Conservation (phyloP, 495 filamentous ascomycete species). For the Corynascus novoguineensis region DNA sequence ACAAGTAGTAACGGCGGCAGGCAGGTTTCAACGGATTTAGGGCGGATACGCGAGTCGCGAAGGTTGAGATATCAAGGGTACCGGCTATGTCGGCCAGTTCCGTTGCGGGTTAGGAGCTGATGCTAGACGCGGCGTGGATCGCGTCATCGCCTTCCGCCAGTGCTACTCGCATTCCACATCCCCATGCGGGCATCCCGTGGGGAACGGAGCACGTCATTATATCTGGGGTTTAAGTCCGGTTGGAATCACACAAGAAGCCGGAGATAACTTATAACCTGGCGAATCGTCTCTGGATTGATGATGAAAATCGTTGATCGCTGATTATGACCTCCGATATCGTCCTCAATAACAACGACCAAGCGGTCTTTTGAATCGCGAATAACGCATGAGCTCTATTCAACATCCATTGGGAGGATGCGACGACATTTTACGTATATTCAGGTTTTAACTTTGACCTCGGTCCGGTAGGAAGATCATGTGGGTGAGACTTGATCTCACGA, state of each 20-base stretch:
- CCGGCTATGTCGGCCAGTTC: neutral
- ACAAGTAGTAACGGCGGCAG: neutral
- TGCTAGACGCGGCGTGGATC: slow-evolving; percentile 28
- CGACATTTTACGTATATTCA: too few relatives aligned
- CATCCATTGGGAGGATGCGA: too few relatives aligned
- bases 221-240: neutral
- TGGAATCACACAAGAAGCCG: neutral
- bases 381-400: too few relatives aligned
- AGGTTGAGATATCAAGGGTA: neutral
- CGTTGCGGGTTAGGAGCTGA: slow-evolving; percentile 11
- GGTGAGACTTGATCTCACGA: too few relatives aligned
- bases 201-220: neutral
- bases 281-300: neutral
- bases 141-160: slow-evolving; percentile 21
- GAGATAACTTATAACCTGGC: neutral
- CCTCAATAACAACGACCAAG: too few relatives aligned
- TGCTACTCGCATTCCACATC: neutral
- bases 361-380: too few relatives aligned
- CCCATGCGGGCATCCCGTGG: neutral
- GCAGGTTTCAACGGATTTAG: neutral
- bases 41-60: neutral
- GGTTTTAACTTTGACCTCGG: too few relatives aligned
- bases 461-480: too few relatives aligned
- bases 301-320: neutral
- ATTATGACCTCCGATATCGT: neutral